Percentiles rank a stretch among this genome's conserved stretches.
Evolutionary conservation across 352 stramenopile genomes (phyloP).

Genomic region (Globisporangium mamillatum): DNA sequence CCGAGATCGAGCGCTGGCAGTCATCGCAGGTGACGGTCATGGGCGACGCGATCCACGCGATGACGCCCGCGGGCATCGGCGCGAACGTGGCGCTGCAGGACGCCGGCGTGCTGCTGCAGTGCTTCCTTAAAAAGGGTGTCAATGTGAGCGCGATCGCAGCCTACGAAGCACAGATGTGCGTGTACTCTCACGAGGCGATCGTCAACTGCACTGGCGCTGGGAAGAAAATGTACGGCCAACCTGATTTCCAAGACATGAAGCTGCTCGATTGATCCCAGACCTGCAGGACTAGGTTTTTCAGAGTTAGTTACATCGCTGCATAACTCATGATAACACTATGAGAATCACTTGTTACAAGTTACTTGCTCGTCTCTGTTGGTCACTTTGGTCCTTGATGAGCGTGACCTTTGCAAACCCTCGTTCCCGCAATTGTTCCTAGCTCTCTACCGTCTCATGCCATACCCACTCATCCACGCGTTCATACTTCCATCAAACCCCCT

Average conservation of each 20-base stretch:
- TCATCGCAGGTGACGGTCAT: constrained; percentile 6
- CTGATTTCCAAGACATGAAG: constrained; percentile 12
- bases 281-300: background rate
- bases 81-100: constrained; percentile 14
- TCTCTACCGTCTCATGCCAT: background rate
- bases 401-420: too few relatives aligned
- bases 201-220: background rate
- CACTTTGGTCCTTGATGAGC: background rate
- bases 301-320: too few relatives aligned
- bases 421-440: too few relatives aligned
- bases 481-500: too few relatives aligned
- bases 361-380: background rate
- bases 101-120: constrained; percentile 3
- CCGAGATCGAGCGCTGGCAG: constrained; percentile 6
- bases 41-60: constrained; percentile 15
- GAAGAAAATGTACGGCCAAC: constrained; percentile 14
- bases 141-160: background rate
- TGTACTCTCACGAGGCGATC: constrained; percentile 6
- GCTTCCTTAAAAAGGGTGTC: constrained; percentile 2
- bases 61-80: constrained; percentile 10
- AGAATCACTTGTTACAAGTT: too few relatives aligned
- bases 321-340: too few relatives aligned
- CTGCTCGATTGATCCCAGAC: background rate
- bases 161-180: constrained; percentile 10
- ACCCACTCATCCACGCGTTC: background rate